Conservation (phyloP, 495 filamentous ascomycete genomes). For the Penicillium desertorum region DNA sequence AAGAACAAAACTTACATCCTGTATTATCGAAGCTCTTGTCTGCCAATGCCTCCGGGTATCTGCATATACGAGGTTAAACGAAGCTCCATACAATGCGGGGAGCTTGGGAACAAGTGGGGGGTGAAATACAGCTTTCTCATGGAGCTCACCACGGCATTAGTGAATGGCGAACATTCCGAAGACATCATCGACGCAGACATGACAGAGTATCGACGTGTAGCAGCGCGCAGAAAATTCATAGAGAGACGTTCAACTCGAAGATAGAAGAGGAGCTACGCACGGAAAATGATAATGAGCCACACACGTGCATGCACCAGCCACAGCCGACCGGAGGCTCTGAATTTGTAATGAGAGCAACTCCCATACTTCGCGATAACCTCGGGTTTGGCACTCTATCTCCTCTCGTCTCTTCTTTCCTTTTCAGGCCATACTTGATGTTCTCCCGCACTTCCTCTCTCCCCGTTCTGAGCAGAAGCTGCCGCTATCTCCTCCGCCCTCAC, state of each 20-base stretch:
- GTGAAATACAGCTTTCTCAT: slow-evolving; percentile 76
- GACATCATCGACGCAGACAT: slow-evolving; percentile 29
- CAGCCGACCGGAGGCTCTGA: slow-evolving; percentile 11
- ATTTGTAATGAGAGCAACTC: slow-evolving; percentile 10
- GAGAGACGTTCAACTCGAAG: neutral
- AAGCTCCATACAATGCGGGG: slow-evolving; percentile 21
- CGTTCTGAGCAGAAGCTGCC: slow-evolving; percentile 47
- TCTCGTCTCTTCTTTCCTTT: neutral
- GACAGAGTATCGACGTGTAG: slow-evolving; percentile 30
- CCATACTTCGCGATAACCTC: slow-evolving; percentile 12
- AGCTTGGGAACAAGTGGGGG: slow-evolving; percentile 14
- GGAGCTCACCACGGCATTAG: slow-evolving; percentile 72
- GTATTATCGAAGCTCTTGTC: slow-evolving; percentile 95
- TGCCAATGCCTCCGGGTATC: slow-evolving; percentile 85
- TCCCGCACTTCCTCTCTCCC: slow-evolving; percentile 38
- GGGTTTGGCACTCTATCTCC: slow-evolving; percentile 5
- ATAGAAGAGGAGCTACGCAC: neutral
- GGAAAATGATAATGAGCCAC: slow-evolving; percentile 3
- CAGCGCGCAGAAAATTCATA: slow-evolving; percentile 28
- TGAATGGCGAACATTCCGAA: slow-evolving; percentile 61
- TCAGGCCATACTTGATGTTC: slow-evolving; percentile 41
- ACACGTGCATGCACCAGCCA: slow-evolving; percentile 15
- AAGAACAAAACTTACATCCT: slow-evolving; percentile 55
- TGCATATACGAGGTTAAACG: slow-evolving; percentile 35
- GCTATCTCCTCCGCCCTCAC: slow-evolving; percentile 39